These are phyloP conservation scores for Clonostachys sp. DNA, from an alignment of 2,329 filamentous ascomycete genomes.

Conservation along the genomic window DNA sequence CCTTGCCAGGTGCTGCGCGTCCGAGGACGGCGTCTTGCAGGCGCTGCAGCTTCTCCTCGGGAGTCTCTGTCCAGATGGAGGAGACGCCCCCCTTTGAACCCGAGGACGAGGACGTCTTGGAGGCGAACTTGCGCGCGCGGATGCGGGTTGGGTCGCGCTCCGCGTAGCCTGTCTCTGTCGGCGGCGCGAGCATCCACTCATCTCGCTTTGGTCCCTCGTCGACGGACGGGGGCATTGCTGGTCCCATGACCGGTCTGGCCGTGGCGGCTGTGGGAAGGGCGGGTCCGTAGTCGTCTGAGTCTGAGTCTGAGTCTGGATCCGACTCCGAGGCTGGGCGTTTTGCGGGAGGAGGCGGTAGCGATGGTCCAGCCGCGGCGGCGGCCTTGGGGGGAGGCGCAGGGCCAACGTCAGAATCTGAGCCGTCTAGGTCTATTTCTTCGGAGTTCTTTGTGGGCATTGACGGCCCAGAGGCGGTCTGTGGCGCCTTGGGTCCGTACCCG, in stretches of 20 bases:
- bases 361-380: slow-evolving; percentile 32
- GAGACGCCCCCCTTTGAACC: slow-evolving; percentile 23
- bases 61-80: slow-evolving; percentile 87
- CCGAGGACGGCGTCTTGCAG: slow-evolving; percentile 81
- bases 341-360: slow-evolving; percentile 17
- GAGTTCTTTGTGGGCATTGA: slow-evolving; percentile 18
- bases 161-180: slow-evolving; percentile 47
- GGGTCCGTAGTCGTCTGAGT: slow-evolving; percentile 52
- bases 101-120: slow-evolving; percentile 34
- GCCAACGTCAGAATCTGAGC: slow-evolving; percentile 24
- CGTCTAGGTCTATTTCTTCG: slow-evolving; percentile 34
- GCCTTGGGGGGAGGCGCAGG: slow-evolving; percentile 26
- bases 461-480: slow-evolving; percentile 10
- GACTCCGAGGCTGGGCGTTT: slow-evolving; percentile 14
- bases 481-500: slow-evolving; percentile 31
- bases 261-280: slow-evolving; percentile 44
- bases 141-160: slow-evolving; percentile 80
- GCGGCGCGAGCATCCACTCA: slow-evolving; percentile 78
- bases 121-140: slow-evolving; percentile 77
- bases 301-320: slow-evolving; percentile 35
- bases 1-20: slow-evolving; percentile 33
- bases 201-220: slow-evolving; percentile 61
- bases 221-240: slow-evolving; percentile 21
- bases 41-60: slow-evolving; percentile 78
- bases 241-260: slow-evolving; percentile 33